phyloP scores from a whole-genome alignment of 306 rosid species.

The Cicer judaicum region DNA sequence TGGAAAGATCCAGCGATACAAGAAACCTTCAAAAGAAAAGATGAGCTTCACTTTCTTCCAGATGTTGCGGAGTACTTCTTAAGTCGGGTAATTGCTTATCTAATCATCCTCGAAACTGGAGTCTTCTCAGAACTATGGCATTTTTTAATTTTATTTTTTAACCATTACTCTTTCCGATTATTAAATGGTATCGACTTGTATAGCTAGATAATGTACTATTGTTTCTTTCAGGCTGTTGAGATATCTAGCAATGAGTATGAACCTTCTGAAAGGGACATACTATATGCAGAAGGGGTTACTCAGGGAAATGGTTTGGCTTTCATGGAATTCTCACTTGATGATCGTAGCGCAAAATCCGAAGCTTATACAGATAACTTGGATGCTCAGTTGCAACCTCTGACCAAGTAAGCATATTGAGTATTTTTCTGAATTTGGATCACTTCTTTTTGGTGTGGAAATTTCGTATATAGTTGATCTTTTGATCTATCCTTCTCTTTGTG shows the following conservation, averaged over 20 bases:
- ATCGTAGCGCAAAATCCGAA: slow-evolving; percentile 83
- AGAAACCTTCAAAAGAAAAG: slow-evolving; percentile 87
- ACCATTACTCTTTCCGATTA: slow-evolving; percentile 17
- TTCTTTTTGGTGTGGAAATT: slow-evolving; percentile 9
- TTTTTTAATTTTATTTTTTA: neutral
- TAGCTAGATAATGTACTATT: slow-evolving; percentile 26
- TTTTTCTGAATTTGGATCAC: slow-evolving; percentile 22
- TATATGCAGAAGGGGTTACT: slow-evolving; percentile 97
- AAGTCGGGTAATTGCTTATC: slow-evolving; percentile 66
- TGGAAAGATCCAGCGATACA: slow-evolving; percentile 98
- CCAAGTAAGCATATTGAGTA: slow-evolving; percentile 62
- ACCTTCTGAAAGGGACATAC: slow-evolving; percentile 90
- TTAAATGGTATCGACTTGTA: slow-evolving; percentile 20
- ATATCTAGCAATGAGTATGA: slow-evolving; percentile 95
- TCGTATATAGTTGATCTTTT: neutral
- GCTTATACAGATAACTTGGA: slow-evolving; percentile 79
- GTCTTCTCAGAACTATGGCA: slow-evolving; percentile 10
- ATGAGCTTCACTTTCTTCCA: slow-evolving; percentile 94
- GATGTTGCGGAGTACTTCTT: slow-evolving; percentile 91
- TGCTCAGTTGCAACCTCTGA: slow-evolving; percentile 72
- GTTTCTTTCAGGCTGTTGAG: slow-evolving; percentile 84
- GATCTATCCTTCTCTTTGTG: neutral
- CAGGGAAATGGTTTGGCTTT: slow-evolving; percentile 97
- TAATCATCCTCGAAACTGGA: slow-evolving; percentile 13
- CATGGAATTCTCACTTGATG: slow-evolving; percentile 94